These are phyloP conservation scores for Margaritispora aquatica DNA, from an alignment of 495 filamentous ascomycete species.

Conservation along the genomic window DNA sequence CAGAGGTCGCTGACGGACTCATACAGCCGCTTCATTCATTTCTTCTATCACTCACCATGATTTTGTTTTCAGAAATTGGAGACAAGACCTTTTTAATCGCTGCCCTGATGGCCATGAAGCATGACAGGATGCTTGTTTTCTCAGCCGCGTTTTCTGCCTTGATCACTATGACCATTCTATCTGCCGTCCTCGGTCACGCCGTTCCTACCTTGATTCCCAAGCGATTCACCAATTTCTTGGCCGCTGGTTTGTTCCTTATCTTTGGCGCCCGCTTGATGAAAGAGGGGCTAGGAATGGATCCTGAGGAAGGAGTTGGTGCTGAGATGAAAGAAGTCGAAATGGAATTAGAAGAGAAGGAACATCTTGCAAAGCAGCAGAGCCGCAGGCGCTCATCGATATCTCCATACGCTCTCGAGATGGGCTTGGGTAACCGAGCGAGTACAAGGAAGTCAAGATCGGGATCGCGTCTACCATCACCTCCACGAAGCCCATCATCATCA, in stretches of 20 bases:
- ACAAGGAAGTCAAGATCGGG: conserved; percentile 51
- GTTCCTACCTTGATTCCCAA: conserved; percentile 89
- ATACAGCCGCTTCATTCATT: conserved; percentile 88
- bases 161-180: conserved; percentile 92
- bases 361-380: conserved; percentile 50
- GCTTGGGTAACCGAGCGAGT: conserved; percentile 32
- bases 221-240: conserved; percentile 77
- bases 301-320: conserved; percentile 80
- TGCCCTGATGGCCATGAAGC: conserved; percentile 98
- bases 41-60: conserved; percentile 91
- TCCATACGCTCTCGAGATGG: conserved; percentile 61
- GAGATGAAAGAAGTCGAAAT: conserved; percentile 97
- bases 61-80: conserved; percentile 92
- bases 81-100: conserved; percentile 98
- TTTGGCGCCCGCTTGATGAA: conserved; percentile 82
- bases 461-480: conserved; percentile 52
- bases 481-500: conserved; percentile 52
- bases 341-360: conserved; percentile 92
- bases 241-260: conserved; percentile 76
- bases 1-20: conserved; percentile 51
- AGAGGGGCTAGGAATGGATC: conserved; percentile 83
- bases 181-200: conserved; percentile 88
- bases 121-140: conserved; percentile 89
- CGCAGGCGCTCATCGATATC: conserved; percentile 50
- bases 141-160: conserved; percentile 87